These are phyloP conservation scores for Ascocoryne sarcoides DNA, from an alignment of 2,329 filamentous ascomycete genomes.

Conservation along the genomic window DNA sequence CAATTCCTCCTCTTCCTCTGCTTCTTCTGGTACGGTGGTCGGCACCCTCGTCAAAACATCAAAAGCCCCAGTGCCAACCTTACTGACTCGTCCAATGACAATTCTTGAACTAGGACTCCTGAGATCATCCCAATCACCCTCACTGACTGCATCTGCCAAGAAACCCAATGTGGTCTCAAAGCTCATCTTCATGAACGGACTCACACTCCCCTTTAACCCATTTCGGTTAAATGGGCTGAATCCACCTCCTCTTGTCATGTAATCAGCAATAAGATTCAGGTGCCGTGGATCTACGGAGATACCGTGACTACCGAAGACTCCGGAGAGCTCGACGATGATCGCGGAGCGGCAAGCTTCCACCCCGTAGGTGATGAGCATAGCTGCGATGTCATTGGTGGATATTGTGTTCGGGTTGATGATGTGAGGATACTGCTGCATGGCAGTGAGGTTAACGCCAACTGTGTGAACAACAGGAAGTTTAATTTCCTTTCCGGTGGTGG, in stretches of 20 bases:
- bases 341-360: slow-evolving; percentile 84
- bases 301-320: slow-evolving; percentile 82
- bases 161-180: slow-evolving; percentile 97
- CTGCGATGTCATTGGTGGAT: slow-evolving; percentile 85
- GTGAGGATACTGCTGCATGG: slow-evolving; percentile 82
- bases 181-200: slow-evolving; percentile 96
- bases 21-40: too few species aligned
- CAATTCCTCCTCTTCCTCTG: slow-evolving; percentile 13
- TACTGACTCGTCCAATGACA: slow-evolving; percentile 75
- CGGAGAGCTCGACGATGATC: slow-evolving; percentile 78
- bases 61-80: slow-evolving; percentile 83
- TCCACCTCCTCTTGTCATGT: slow-evolving; percentile 89
- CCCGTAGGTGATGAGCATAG: slow-evolving; percentile 78
- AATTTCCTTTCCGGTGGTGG: slow-evolving; percentile 38
- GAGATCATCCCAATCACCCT: slow-evolving; percentile 84
- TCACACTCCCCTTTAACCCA: slow-evolving; percentile 75
- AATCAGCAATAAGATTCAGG: slow-evolving; percentile 89
- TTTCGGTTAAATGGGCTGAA: slow-evolving; percentile 92
- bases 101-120: slow-evolving; percentile 78
- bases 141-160: slow-evolving; percentile 82
- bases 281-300: slow-evolving; percentile 89
- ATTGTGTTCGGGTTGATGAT: slow-evolving; percentile 80
- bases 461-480: slow-evolving; percentile 59
- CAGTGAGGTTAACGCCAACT: slow-evolving; percentile 76
- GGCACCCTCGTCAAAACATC: slow-evolving; percentile 65